A percentile compares a stretch with the other conserved stretches of the same genome.
phyloP scores from a whole-genome alignment of 345 rosid species.

The Lepidium aucheri region DNA sequence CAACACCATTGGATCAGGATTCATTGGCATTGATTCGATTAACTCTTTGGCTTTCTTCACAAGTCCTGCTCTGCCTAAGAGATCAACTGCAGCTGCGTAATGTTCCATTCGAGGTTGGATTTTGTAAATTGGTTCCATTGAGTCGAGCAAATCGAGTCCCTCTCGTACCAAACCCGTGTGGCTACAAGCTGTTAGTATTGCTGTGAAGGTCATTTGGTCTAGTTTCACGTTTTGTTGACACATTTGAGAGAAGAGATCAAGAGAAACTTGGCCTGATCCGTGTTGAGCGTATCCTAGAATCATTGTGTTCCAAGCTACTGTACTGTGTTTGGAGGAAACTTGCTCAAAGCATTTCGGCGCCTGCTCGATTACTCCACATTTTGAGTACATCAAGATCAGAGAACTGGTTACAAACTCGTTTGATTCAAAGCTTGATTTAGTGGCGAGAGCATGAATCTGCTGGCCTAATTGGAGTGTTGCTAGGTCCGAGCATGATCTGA shows the following conservation, averaged over 20 bases:
- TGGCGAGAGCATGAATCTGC: conserved; percentile 49
- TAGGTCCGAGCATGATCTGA: conserved; percentile 69
- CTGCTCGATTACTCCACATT: conserved; percentile 56
- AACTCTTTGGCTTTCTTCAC: conserved; percentile 43
- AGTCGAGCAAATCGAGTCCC: conserved; percentile 44
- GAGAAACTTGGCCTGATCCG: conserved; percentile 47
- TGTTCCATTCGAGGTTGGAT: conserved; percentile 67
- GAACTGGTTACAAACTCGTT: conserved; percentile 74
- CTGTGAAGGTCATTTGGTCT: conserved; percentile 71
- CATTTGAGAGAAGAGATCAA: conserved; percentile 57
- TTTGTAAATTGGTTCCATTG: conserved; percentile 49
- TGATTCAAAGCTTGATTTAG: conserved; percentile 44
- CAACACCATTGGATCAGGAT: conserved; percentile 66
- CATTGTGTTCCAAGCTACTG: conserved; percentile 67
- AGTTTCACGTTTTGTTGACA: conserved; percentile 38
- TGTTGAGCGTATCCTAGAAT: conserved; percentile 78
- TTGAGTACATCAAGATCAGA: conserved; percentile 68
- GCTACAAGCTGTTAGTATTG: conserved; percentile 71
- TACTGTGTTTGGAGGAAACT: conserved; percentile 33
- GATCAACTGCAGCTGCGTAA: conserved; percentile 73
- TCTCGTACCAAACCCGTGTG: conserved; percentile 56
- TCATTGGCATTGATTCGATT: conserved; percentile 55
- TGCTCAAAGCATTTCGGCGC: conserved; percentile 52
- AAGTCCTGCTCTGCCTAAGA: conserved; percentile 60
- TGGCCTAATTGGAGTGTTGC: conserved; percentile 66